A percentile compares a stretch with the other conserved stretches of the same genome.
These are phyloP conservation scores for Kurtzmaniella cleridarum DNA, from an alignment of 805 yeast species.

Conservation along the genomic window DNA sequence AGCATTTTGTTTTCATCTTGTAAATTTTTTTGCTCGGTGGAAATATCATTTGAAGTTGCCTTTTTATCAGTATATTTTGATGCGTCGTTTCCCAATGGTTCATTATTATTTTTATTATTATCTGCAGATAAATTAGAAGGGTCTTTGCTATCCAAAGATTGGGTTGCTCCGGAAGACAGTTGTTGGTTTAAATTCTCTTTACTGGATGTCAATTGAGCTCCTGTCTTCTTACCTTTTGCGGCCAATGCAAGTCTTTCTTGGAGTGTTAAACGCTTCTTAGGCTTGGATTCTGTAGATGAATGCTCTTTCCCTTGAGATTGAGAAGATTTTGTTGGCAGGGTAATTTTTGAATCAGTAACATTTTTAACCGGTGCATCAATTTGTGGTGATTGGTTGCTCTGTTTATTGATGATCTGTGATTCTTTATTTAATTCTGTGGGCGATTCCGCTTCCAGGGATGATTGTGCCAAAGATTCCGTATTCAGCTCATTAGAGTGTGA, in stretches of 20 bases:
- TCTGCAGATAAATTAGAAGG: slow-evolving; percentile 3
- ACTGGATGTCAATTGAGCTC: slow-evolving; percentile 5
- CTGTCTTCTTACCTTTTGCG: slow-evolving; percentile 45
- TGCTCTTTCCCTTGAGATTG: no score
- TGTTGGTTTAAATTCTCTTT: not conserved
- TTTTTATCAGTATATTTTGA: not conserved
- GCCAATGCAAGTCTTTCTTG: slow-evolving; percentile 86
- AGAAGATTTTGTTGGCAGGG: no score
- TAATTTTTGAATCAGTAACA: no score
- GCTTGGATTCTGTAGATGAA: no score
- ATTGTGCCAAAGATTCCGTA: no score
- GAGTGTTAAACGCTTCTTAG: slow-evolving; percentile 62
- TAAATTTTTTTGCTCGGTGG: not conserved
- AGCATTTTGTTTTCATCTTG: not conserved
- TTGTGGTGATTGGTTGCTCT: no score
- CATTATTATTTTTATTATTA: not conserved
- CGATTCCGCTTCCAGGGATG: no score
- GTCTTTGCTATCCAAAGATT: slow-evolving; percentile 2
- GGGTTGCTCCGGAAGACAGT: slow-evolving; percentile 1
- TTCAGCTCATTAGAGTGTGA: no score
- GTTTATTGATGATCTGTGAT: no score
- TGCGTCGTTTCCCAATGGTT: not conserved
- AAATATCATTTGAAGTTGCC: slow-evolving; percentile 1
- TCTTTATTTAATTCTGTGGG: no score
- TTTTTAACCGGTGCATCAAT: no score